Base-by-base conservation (phyloP, 2,329 filamentous ascomycete species). In the Chalaropsis thielavioides region DNA sequence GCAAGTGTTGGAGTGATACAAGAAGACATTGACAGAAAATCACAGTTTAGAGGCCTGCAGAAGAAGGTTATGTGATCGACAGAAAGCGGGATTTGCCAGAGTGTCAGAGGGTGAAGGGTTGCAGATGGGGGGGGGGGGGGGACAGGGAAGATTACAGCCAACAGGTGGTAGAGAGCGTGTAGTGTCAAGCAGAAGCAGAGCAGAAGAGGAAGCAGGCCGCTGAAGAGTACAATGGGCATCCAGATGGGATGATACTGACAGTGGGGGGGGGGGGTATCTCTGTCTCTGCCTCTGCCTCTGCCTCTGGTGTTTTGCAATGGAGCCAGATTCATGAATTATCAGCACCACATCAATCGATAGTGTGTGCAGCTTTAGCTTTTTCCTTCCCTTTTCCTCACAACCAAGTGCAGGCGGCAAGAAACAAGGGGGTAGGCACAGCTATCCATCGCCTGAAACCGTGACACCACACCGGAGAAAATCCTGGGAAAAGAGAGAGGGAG, bases 381-480 rank as follows among this genome's bases (percentile, higher is more conserved):
- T 49, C 40, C 35, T 35, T 59, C 49, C 44, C 61, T 27, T 27
- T 17, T n/a, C 22, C n/a, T 2, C 44, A 46, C n/a, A 49, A 15
- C 46, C 13, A 46, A 19, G 6, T 3, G 44, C n/a, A 46, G 8
- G n/a, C n/a, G 35, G 22, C 41, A 24, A 41, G 22, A 63, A 51
- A 46, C 51, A 46, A 15, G 15, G 44, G 24, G 24, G 17, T 31
- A 6, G 31, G 31, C 31, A 31, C 31, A 31, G 31, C 6, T 27
- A 56, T 56, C 51, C 24, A n/a, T 63, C 24, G 51, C 62, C 24
- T 24, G 46, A 66, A 61, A 49, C 44, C 31, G 46, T 41, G 62
- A 51, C 43, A 56, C 19, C 5, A 24, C 27, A 13, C 43, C 22
- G 27, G 31, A 31, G 49, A 11, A 31, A 31, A 24, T 10, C 22